Evolutionary conservation across 805 yeast genomes (phyloP), one percentile per base, ranked within the genome.

Genomic region (Kuraishia ogatae): DNA sequence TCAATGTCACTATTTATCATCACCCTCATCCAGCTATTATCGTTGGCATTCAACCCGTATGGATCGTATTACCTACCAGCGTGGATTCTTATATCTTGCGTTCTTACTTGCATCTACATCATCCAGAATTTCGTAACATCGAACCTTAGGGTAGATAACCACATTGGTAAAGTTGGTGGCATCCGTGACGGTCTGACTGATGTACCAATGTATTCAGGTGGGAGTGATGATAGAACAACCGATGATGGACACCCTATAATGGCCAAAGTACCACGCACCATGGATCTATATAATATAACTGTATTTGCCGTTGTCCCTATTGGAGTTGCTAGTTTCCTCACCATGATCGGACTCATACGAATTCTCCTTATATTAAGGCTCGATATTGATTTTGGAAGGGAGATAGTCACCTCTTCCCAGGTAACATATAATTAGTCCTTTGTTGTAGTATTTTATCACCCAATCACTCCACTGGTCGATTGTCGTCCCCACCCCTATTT

Each of bases 251-350:
- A 51, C 19, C 15, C 26, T 56, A 48, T 58, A 54, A 48, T 57
- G 55, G 50, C 58, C 73, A 61, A 72, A 66, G 60, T 70, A 69
- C 78, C 82, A 48, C 77, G 97, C 54, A 85, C 91, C 39, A 88
- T 92, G 57, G 96, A 93, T 66, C 76, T 92, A 55, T 89, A 90
- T 68, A 89, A 87, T 61, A 88, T 94, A 52, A 90, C 88, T 0
- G 97, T 93, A 1, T 93, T 89, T 72, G 97, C 98, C 1, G 99
- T 93, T 48, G 97, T 93, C n/a, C 99, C 99, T 0, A 90, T 93
- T 19, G 98, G 99, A 0, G 64, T 93, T 57, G 97, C 98, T 3
- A 89, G 97, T 62, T 93, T 94, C 64, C 71, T 92, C 23, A 91
- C 98, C 2, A 89, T 92, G 96, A 75, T 91, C 43, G 94, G 92